These are phyloP conservation scores for Pichia scutulata DNA, from an alignment of 805 yeast genomes.

Conservation along the genomic window DNA sequence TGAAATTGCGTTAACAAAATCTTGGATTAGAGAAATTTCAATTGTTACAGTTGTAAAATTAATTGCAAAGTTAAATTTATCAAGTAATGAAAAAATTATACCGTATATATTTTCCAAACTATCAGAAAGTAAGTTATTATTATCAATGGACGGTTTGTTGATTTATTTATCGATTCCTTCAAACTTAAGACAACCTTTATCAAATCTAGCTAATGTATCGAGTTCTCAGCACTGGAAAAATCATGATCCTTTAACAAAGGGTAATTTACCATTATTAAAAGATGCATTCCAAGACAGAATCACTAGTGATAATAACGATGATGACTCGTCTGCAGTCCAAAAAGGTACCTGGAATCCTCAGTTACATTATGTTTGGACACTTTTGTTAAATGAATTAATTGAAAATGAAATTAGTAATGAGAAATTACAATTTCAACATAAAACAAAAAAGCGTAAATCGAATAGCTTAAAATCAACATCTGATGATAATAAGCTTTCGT, in stretches of 20 bases:
- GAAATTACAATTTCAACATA: constrained; percentile 15
- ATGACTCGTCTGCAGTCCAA: constrained; percentile 29
- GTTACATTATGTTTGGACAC: constrained; percentile 70
- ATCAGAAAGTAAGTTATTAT: constrained; percentile 46
- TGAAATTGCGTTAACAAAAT: constrained; percentile 53
- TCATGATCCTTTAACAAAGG: constrained; percentile 65
- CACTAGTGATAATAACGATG: constrained; percentile 26
- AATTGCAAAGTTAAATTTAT: constrained; percentile 23
- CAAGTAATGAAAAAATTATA: constrained; percentile 12
- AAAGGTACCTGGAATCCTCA: constrained; percentile 69
- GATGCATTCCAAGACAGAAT: constrained; percentile 57
- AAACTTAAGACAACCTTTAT: constrained; percentile 13
- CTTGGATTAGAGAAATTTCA: constrained; percentile 83
- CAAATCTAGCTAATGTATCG: constrained; percentile 16
- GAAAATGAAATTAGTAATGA: not conserved
- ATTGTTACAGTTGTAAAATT: constrained; percentile 62
- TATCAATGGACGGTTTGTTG: constrained; percentile 77
- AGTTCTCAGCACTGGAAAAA: constrained; percentile 48
- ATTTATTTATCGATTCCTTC: constrained; percentile 50
- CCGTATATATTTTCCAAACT: constrained; percentile 32
- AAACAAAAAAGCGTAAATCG: constrained; percentile 31
- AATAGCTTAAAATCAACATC: constrained; percentile 11
- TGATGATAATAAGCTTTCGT: constrained; percentile 23
- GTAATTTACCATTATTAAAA: constrained; percentile 54
- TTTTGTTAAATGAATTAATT: constrained; percentile 41